Evolutionary conservation across 2,329 filamentous ascomycete species (phyloP).

Genomic region (Fusarium mexicanum): DNA sequence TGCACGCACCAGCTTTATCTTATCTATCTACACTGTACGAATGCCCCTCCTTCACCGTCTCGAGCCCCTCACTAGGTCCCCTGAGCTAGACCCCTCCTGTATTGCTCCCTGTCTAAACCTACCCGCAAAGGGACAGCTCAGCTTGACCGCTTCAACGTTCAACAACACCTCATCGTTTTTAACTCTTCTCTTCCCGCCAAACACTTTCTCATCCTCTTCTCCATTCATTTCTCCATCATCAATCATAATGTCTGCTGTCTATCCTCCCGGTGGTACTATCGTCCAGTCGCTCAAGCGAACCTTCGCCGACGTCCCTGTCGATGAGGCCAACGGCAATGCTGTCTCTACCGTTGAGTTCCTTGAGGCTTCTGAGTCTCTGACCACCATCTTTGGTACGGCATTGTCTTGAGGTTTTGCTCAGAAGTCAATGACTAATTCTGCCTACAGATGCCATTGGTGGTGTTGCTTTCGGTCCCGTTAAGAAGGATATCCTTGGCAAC

Average conservation of each 20-base stretch:
- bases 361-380: conserved; percentile 87
- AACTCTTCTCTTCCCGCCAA: conserved; percentile 19
- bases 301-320: conserved; percentile 84
- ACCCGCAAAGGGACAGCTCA: conserved; percentile 37
- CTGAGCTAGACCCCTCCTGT: conserved; percentile 38
- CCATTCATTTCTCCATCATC: conserved; percentile 12
- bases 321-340: conserved; percentile 77
- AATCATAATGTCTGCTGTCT: conserved; percentile 61
- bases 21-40: conserved; percentile 43
- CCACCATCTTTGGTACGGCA: conserved; percentile 80
- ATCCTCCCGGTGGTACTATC: conserved; percentile 78
- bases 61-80: conserved; percentile 33
- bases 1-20: conserved; percentile 20
- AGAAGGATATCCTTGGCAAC: conserved; percentile 90
- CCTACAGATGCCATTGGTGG: conserved; percentile 69
- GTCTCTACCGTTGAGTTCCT: conserved; percentile 89
- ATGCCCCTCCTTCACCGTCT: conserved; percentile 41
- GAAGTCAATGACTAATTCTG: conserved; percentile 11
- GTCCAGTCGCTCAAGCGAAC: conserved; percentile 86
- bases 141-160: conserved; percentile 43
- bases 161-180: conserved; percentile 31
- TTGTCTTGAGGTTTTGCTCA: not conserved
- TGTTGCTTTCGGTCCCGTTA: conserved; percentile 88
- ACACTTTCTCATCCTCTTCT: conserved; percentile 5
- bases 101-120: conserved; percentile 23